Evolutionary conservation across 73 alveolate genomes (phyloP), one percentile per base, ranked within the genome.

Genomic region (Paramecium bursaria): DNA sequence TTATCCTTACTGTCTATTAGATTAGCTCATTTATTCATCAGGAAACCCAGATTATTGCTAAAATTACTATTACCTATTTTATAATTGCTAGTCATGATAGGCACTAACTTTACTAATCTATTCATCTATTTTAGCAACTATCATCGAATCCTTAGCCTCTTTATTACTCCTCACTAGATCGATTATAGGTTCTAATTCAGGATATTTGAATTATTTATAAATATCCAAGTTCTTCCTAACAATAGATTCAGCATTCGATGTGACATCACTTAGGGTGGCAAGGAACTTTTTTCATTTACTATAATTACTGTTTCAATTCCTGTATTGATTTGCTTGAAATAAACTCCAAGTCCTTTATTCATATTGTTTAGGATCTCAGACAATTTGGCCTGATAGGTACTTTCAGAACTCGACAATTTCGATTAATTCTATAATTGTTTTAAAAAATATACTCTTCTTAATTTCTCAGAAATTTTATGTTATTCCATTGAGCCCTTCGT

Each of bases 291-390:
- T 15, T n/a, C 15, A 19, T 6, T 5, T 35, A 19, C 21, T 1
- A 9, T 1, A 31, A 6, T 21, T 67, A 35, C 82, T 25, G 53
- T 39, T 39, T 67, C 82, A 2, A 67, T 17, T 21, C 44, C 21
- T 4, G 49, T 13, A 27, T 67, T 67, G 21, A 67, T 35, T 57
- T 15, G 33, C 27, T 23, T 6, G 27, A 15, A 33, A 4, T 35
- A 67, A 15, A 4, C 17, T 15, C 35, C 53, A 4, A 67, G 7
- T 67, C 33, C 11, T 42, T 67, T 67, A 42, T 67, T 67, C 82
- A 67, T 67, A 3, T 39, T 67, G 44, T 67, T 67, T 35, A 33
- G 50, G 22, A 67, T 67, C 22, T 67, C 82, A 67, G 82, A 67
- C 21, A 67, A 14, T 14, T 42, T 67, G 22, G 22, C 22, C 17